Conservation (phyloP, 2,329 filamentous ascomycete species). For the Sordariomycetes sp. region DNA sequence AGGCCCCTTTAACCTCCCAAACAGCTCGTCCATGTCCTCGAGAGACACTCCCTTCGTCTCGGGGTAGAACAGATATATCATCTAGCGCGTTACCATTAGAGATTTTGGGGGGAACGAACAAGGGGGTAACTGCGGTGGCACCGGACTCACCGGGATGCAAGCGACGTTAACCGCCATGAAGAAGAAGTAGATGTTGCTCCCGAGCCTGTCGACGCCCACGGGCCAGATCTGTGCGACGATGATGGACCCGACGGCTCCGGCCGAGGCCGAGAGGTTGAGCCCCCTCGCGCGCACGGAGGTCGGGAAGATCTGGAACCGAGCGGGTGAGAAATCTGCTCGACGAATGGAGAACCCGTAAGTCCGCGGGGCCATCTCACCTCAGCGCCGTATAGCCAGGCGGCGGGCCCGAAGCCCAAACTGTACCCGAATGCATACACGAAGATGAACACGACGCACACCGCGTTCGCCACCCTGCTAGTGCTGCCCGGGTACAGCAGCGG, state of each 20-base stretch:
- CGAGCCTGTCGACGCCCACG: conserved; percentile 36
- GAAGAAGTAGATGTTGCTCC: conserved; percentile 44
- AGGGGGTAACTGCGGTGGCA: neutral
- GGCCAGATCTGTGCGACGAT: conserved; percentile 45
- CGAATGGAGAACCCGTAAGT: neutral
- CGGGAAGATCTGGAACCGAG: conserved; percentile 37
- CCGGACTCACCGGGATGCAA: conserved; percentile 28
- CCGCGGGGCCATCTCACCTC: conserved; percentile 26
- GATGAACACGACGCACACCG: conserved; percentile 41
- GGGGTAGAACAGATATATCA: conserved; percentile 30
- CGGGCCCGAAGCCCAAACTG: conserved; percentile 45
- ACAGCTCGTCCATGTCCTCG: conserved; percentile 34
- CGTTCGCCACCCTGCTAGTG: conserved; percentile 33
- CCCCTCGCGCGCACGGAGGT: conserved; percentile 44
- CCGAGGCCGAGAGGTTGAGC: conserved; percentile 43
- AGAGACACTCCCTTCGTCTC: conserved; percentile 30
- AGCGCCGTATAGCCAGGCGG: conserved; percentile 48
- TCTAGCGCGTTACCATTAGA: conserved; percentile 8
- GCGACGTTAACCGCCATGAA: conserved; percentile 42
- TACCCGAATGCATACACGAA: conserved; percentile 49
- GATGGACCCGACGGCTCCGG: conserved; percentile 43
- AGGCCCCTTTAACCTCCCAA: conserved; percentile 12
- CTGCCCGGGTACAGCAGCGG: conserved; percentile 40
- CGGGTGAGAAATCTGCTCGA: neutral
- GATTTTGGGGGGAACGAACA: neutral